Evolutionary conservation across 768 basidiomycete species (phyloP).

Genomic region (Agaricus blazei): DNA sequence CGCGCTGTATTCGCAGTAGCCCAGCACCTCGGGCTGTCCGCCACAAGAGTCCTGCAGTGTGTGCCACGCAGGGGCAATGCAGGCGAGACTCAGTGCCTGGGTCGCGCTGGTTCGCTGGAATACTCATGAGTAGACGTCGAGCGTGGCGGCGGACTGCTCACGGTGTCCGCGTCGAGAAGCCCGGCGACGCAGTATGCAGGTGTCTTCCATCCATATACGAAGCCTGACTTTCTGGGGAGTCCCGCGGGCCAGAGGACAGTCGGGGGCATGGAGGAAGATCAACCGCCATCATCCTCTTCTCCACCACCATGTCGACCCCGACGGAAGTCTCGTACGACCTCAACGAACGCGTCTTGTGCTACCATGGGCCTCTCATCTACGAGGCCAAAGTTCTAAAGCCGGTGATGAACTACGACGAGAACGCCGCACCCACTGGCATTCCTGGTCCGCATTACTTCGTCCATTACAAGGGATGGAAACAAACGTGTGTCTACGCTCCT

Average conservation of each 20-base stretch:
- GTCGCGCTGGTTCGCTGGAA: neutral
- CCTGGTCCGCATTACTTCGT: slow-evolving; percentile 87
- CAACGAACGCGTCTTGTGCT: slow-evolving; percentile 86
- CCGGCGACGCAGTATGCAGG: slow-evolving; percentile 51
- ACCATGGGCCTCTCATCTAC: slow-evolving; percentile 93
- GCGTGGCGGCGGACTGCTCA: neutral
- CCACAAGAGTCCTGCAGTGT: slow-evolving; percentile 19
- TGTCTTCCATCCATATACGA: slow-evolving; percentile 55
- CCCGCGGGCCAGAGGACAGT: slow-evolving; percentile 60
- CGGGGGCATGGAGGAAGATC: slow-evolving; percentile 16
- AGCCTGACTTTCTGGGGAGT: slow-evolving; percentile 33
- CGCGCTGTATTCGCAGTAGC: slow-evolving; percentile 24
- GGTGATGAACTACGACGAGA: slow-evolving; percentile 55
- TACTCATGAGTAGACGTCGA: neutral
- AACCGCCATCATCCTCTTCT: no score
- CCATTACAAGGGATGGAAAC: slow-evolving; percentile 99
- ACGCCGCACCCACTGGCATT: slow-evolving; percentile 50
- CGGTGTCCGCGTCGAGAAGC: slow-evolving; percentile 26
- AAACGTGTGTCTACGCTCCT: slow-evolving; percentile 56
- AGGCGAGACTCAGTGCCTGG: neutral
- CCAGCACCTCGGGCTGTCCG: slow-evolving; percentile 29
- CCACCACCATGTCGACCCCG: slow-evolving; percentile 18
- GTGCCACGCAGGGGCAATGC: slow-evolving; percentile 18
- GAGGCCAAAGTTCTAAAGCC: slow-evolving; percentile 85
- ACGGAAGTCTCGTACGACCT: slow-evolving; percentile 35